Evolutionary conservation across 2,329 filamentous ascomycete species (phyloP), one percentile per base, ranked within the genome.

Genomic region (Akanthomyces muscarius): DNA sequence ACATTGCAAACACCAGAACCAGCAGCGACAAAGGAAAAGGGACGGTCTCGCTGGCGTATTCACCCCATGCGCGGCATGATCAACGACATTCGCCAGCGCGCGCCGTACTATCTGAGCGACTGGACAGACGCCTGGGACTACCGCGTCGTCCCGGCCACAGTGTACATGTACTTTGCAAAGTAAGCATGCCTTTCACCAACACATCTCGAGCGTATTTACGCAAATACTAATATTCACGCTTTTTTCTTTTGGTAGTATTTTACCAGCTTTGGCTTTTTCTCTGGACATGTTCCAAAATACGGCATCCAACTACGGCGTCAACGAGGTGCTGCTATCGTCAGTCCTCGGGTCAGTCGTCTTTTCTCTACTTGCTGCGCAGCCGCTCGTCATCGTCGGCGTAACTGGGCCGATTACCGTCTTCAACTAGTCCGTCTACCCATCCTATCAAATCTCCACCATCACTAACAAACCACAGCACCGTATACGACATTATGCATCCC

Each of bases 151-250:
- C 92, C 92, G 1, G 91, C 91, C 18, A 96, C 92, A 11, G 80
- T 96, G 36, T 96, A 96, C 76, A 96, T 96, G 90, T 96, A 95
- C 78, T 96, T 96, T 82, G 91, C 92, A 66, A 96, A 96, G 91
- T 94, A 82, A 66, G 80, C 68, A n/a, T 3, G 16, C 21, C 16
- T 16, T n/a, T 30, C n/a, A 63, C n/a, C 18, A 25, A 16, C 4
- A 10, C 13, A 5, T 41, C 38, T 38, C 11, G 1, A 13, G 36
- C 11, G 2, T 38, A 41, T 16, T 1, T 7, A 16, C 14, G 5
- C 54, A 44, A 23, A 60, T 64, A 50, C 65, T 69, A n/a, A 66
- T 52, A 14, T 28, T 62, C 21, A 21, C 21, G 60, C 55, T 48
- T 58, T 61, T 59, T 36, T 16, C 8, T 10, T 5, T 51, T 21